Evolutionary conservation across 1,284 basidiomycete genomes (phyloP), one percentile per base, ranked within the genome.

Genomic region (Pisolithus thermaeus): DNA sequence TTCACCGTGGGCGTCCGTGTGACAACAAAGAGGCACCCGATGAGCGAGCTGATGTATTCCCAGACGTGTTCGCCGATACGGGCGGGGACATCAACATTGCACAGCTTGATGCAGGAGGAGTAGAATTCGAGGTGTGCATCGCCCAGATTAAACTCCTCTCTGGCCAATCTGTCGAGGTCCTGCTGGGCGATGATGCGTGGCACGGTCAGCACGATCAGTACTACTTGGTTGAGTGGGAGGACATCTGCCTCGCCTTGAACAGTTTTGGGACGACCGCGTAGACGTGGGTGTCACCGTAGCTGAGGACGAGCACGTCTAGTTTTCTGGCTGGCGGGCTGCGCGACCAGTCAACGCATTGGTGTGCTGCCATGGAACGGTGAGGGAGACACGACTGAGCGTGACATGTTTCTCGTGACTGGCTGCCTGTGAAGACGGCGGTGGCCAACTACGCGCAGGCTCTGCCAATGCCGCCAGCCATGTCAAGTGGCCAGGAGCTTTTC

Each of bases 271-370:
- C 52, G 11, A 3, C 7, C 1, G 57, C 46, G 46, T 64, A 68
- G 1, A 69, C 49, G 3, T 39, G 53, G 2, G 61, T 49, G 35
- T 56, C 44, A 0, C 57, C 62, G 0, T 27, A 38, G 0, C 40
- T 47, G 51, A 65, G 62, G 32, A 65, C 32, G 20, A 65, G 8
- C 32, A 63, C 39, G 0, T 62, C 59, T 6, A 37, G 28, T 38
- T 60, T 66, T 0, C 65, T 52, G 0, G 40, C 37, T 12, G 65
- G 65, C 1, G 63, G 61, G 3, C 0, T 49, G 2, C 40, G 18
- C 0, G 54, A 46, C 63, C 63, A 69, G 47, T 65, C 58, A 5
- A 61, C 25, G 50, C 63, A 65, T 12, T 58, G 14, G 53, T 65
- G 63, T 4, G 7, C 7, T 9, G 40, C 37, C 63, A 68, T 64